Evolutionary conservation across 768 basidiomycete genomes (phyloP).

Genomic region (Mycena maculata): DNA sequence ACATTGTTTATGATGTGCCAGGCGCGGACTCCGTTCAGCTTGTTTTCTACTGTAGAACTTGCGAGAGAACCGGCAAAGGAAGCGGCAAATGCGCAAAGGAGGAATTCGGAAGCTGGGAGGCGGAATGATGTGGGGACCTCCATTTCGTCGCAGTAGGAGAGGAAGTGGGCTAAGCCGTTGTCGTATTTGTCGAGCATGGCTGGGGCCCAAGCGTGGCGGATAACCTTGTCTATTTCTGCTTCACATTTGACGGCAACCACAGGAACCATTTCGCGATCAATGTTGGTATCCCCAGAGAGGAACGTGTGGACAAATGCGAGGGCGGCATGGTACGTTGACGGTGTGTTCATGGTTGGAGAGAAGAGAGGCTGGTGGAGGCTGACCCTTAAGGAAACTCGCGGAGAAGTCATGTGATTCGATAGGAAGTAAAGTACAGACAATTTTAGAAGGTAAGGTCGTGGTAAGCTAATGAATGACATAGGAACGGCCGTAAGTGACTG

Average conservation of each 20-base stretch:
- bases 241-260: background rate
- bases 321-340: no score
- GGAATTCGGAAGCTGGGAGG: conserved; percentile 41
- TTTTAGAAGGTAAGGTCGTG: background rate
- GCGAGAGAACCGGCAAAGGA: conserved; percentile 36
- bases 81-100: conserved; percentile 45
- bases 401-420: background rate
- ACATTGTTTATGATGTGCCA: conserved; percentile 48
- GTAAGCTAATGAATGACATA: background rate
- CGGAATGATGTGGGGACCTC: conserved; percentile 18
- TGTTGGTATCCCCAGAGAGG: background rate
- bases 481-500: background rate
- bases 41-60: conserved; percentile 33
- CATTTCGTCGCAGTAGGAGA: conserved; percentile 37
- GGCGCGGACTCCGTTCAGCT: conserved; percentile 43
- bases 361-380: no score
- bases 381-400: no score
- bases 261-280: background rate
- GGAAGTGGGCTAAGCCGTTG: conserved; percentile 19
- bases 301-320: no score
- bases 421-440: background rate
- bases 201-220: conserved; percentile 27
- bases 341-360: no score
- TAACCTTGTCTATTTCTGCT: background rate
- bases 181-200: conserved; percentile 31